These are phyloP conservation scores for Boechera retrofracta DNA, from an alignment of 345 rosid species.

Conservation along the genomic window DNA sequence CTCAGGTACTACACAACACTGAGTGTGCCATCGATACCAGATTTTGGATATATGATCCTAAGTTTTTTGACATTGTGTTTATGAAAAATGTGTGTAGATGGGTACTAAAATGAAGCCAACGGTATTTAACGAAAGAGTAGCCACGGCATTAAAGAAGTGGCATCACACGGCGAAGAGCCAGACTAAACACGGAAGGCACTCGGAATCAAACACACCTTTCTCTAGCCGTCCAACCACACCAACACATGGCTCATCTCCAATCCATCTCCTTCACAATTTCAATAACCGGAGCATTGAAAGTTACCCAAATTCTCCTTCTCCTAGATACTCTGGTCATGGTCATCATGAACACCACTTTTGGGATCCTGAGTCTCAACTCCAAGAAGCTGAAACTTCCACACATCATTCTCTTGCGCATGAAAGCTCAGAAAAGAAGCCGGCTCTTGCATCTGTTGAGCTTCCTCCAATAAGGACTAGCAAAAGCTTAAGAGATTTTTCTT, in stretches of 20 bases:
- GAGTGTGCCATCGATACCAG: neutral
- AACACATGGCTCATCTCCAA: constrained; percentile 66
- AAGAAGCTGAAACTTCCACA: constrained; percentile 45
- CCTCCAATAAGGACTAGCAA: constrained; percentile 44
- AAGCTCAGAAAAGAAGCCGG: constrained; percentile 22
- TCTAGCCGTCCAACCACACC: constrained; percentile 81
- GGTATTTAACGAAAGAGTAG: constrained; percentile 75
- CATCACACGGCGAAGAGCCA: constrained; percentile 68
- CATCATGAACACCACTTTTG: constrained; percentile 43
- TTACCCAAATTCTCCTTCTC: constrained; percentile 51
- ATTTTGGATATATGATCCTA: constrained; percentile 12
- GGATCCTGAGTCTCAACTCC: constrained; percentile 59
- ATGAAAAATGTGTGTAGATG: constrained; percentile 59
- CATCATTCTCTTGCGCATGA: constrained; percentile 34
- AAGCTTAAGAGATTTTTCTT: constrained; percentile 44
- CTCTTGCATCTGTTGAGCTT: constrained; percentile 44
- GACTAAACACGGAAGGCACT: constrained; percentile 59
- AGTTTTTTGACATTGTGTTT: constrained; percentile 2
- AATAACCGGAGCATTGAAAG: constrained; percentile 54
- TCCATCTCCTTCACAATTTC: constrained; percentile 65
- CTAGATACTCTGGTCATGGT: constrained; percentile 42
- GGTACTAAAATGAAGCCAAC: constrained; percentile 87
- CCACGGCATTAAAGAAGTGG: constrained; percentile 80
- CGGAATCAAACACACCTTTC: constrained; percentile 57
- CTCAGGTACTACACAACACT: constrained; percentile 60